phyloP scores from a whole-genome alignment of 1,284 basidiomycete genomes.

The Fomes fomentarius region DNA sequence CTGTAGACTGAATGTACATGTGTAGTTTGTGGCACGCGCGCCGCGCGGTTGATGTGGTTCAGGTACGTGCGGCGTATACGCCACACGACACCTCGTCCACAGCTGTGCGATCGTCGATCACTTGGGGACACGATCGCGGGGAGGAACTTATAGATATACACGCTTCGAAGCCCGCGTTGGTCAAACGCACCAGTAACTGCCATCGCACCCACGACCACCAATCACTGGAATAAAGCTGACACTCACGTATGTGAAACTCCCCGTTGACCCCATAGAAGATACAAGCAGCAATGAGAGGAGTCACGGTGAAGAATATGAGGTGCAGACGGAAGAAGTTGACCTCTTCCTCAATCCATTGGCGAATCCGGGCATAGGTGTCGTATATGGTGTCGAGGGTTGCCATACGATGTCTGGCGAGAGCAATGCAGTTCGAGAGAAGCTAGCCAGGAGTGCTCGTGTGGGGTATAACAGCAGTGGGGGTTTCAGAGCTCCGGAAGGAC shows the following conservation, averaged over 20 bases:
- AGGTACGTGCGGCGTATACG: not conserved
- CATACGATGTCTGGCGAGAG: constrained; percentile 2
- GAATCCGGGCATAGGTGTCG: constrained; percentile 10
- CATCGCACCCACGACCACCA: no score
- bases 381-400: constrained; percentile 14
- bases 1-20: no score
- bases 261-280: constrained; percentile 64
- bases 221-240: not conserved
- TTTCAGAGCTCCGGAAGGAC: no score
- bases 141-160: not conserved
- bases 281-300: constrained; percentile 57
- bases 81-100: not conserved
- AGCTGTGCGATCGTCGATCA: constrained; percentile 6
- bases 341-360: constrained; percentile 32
- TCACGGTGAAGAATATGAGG: constrained; percentile 56
- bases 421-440: not conserved
- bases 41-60: no score
- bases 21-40: no score
- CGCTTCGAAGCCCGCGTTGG: no score
- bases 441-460: not conserved
- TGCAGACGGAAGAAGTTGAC: constrained; percentile 60
- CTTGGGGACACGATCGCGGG: no score
- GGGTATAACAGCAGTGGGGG: no score
- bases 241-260: constrained; percentile 41
- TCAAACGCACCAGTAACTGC: no score